Base-by-base conservation (phyloP, 78 protist genomes). In the Paratrimastix pyriformis region DNA sequence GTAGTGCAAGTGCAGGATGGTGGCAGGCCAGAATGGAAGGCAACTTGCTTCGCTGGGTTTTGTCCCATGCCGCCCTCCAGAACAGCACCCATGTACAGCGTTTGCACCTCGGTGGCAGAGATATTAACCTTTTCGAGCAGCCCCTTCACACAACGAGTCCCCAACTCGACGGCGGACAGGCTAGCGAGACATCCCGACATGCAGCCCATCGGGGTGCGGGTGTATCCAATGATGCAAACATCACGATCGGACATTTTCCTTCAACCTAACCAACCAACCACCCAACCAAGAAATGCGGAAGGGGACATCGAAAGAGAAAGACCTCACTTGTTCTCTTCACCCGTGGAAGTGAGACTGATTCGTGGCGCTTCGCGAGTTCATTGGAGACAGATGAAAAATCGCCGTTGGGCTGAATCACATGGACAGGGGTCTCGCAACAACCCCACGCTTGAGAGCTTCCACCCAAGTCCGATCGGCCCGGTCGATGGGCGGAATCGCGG, bases 1-100 rank as follows among this genome's bases (percentile, higher is more conserved):
- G 92, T 84, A 4, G 85, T 79, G 69, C 87, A 71, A 26, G 40
- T 32, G n/a, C 33, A 21, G 9, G 48, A 1, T 15, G 68, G 29
- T 46, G 81, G 59, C 0, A 74, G 37, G 5, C 70, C 78, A 6
- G 65, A 58, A 42, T 29, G n/a, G n/a, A n/a, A n/a, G n/a, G n/a
- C n/a, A n/a, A n/a, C 38, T 74, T 62, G 65, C 5, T 58, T 37
- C 32, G 64, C 69, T 37, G 78, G 65, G 33, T 70, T 70, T 32
- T 70, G 75, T 39, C 75, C 54, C 30, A 32, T n/a, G 30, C 78
- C 65, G 4, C 68, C 15, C 50, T 26, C 30, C 11, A 30, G 9
- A 32, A 74, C 78, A 9, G 32, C 50, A 11, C 78, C 78, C 33
- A 74, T 33, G 30, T 52, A 7, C 4, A 59, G 38, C 35, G 45